Evolutionary conservation across 2,329 filamentous ascomycete species (phyloP), one percentile per base, ranked within the genome.

Genomic region (Penicillium sp.): DNA sequence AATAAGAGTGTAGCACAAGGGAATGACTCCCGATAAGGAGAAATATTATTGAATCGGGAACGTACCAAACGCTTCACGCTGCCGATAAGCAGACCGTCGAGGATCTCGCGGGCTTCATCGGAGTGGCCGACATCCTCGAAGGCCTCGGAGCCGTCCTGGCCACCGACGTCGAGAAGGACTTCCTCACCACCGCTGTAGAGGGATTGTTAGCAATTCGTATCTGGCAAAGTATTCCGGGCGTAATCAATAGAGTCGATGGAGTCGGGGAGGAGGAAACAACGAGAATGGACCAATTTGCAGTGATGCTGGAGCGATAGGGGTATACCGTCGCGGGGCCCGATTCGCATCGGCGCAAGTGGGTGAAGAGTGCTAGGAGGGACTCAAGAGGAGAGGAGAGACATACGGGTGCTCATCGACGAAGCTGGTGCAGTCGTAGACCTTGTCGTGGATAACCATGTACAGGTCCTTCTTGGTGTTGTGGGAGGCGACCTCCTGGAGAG

Each of bases 41-140:
- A 2, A 19, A n/a, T 28, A 10, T 17, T 8, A 22, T 33, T 33
- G 30, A 33, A 33, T 33, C 30, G 30, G 10, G 2, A 24, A 49
- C 54, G 74, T 86, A 96, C 92, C 84, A 86, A 78, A 79, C 92
- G 87, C 88, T 96, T 96, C 78, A 97, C 81, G 40, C 77, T 84
- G 68, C 92, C 93, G 69, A 95, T 85, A 56, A 88, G 81, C 68
- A 96, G 83, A 74, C 88, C 87, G 35, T 90, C 88, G 61, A 99
- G 88, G 70, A 96, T 94, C 84, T 98, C 94, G 70, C 95, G 90
- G 70, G 95, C 95, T 85, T 99, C 95, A 81, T 99, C 95, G 74
- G 91, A 96, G 90, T 99, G 95, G 76, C 95, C 95, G 75, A 99
- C 95, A 81, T 99, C 95, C 84, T 99, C 95, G 78, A 99, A 99